Evolutionary conservation across 2,329 filamentous ascomycete species (phyloP).

Genomic region (Clonostachys solani): DNA sequence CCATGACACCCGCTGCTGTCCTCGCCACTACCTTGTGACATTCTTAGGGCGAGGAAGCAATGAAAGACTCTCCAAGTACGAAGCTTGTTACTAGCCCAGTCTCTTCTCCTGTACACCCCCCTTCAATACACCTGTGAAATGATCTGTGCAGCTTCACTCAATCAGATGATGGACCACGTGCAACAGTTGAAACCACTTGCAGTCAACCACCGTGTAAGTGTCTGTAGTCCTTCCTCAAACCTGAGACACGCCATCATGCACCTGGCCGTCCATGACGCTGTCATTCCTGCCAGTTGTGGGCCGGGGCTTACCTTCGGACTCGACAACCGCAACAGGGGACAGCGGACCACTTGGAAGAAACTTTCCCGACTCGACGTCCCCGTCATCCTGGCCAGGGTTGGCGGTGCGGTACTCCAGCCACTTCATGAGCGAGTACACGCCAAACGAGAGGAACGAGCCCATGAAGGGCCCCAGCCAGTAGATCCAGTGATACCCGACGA

Average conservation of each 20-base stretch:
- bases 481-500: constrained; percentile 40
- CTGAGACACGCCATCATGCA: not conserved
- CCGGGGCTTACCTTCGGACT: not conserved
- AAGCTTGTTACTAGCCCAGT: too few relatives aligned
- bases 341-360: not conserved
- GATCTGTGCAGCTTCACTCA: too few relatives aligned
- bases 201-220: too few relatives aligned
- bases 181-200: too few relatives aligned
- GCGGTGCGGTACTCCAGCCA: constrained; percentile 39
- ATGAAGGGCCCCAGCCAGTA: constrained; percentile 45
- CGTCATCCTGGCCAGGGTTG: constrained; percentile 35
- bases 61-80: too few relatives aligned
- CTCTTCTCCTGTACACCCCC: too few relatives aligned
- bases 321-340: not conserved
- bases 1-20: too few relatives aligned
- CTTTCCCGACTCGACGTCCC: constrained; percentile 7
- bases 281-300: not conserved
- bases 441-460: constrained; percentile 37
- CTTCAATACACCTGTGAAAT: too few relatives aligned
- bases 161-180: too few relatives aligned
- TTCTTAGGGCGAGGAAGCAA: too few relatives aligned
- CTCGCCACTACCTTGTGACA: too few relatives aligned
- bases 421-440: constrained; percentile 42
- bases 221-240: too few relatives aligned
- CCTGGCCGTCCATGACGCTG: not conserved